Percentiles rank a stretch among this genome's conserved stretches.
Conservation (phyloP, 2,329 filamentous ascomycete species). For the Botryotinia calthae region DNA sequence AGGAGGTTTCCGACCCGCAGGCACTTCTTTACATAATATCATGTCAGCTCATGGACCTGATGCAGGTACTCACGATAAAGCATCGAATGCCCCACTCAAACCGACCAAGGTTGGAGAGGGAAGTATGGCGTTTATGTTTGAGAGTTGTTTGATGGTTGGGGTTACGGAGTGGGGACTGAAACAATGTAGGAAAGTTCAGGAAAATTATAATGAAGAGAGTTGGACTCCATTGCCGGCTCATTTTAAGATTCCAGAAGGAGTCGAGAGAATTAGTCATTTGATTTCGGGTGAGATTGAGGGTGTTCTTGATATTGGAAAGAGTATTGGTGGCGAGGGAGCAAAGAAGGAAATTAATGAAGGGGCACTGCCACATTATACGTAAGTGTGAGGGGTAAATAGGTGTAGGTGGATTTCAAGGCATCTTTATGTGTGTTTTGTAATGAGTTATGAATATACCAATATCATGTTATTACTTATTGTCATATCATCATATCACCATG, state of each 20-base stretch:
- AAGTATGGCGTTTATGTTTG: conserved; percentile 65
- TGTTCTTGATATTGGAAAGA: conserved; percentile 24
- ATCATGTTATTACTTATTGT: not conserved
- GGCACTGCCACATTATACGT: not conserved
- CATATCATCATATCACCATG: not conserved
- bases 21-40: conserved; percentile 60
- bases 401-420: not conserved
- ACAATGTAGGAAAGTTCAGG: conserved; percentile 65
- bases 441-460: not conserved
- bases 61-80: conserved; percentile 53
- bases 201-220: conserved; percentile 66
- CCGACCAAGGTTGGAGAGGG: conserved; percentile 57
- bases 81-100: conserved; percentile 51
- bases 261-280: conserved; percentile 33
- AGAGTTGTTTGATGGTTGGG: conserved; percentile 65
- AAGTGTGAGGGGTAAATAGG: too few relatives aligned
- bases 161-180: conserved; percentile 72
- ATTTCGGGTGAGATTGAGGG: conserved; percentile 23
- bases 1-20: conserved; percentile 58
- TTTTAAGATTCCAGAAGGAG: conserved; percentile 40
- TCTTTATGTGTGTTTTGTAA: not conserved
- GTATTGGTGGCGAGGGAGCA: conserved; percentile 21
- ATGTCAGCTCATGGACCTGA: conserved; percentile 63
- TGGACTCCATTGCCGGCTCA: conserved; percentile 56
- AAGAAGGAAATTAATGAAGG: not conserved